Percentiles rank a stretch among this genome's conserved stretches.
Conservation (phyloP, 164 flowering plant genomes). For the Vitis rupestris region DNA sequence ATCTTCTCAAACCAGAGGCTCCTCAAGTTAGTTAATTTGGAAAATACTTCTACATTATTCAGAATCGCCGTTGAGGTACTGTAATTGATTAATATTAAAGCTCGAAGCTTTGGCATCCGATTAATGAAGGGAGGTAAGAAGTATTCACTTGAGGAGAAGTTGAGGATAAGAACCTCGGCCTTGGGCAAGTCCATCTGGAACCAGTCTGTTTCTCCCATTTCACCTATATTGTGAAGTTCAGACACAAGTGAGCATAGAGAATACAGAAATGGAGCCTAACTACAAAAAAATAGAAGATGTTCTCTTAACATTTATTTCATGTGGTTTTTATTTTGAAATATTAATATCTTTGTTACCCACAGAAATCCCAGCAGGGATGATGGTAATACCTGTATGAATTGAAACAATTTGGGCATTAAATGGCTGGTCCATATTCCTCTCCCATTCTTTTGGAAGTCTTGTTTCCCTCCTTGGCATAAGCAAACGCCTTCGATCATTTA, state of each 20-base stretch:
- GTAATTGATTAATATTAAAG: slow-evolving; percentile 52
- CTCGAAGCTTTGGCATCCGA: slow-evolving; percentile 65
- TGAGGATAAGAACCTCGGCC: slow-evolving; percentile 76
- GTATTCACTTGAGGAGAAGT: slow-evolving; percentile 53
- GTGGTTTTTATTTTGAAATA: too few relatives aligned
- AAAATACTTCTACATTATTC: slow-evolving; percentile 40
- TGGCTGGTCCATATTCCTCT: slow-evolving; percentile 48
- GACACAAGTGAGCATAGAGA: neutral
- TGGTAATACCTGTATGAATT: slow-evolving; percentile 59
- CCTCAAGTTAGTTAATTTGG: slow-evolving; percentile 41
- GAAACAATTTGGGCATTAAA: slow-evolving; percentile 72
- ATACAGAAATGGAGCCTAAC: too few relatives aligned
- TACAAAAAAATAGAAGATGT: too few relatives aligned
- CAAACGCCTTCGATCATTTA: slow-evolving; percentile 48
- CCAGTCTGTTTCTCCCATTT: slow-evolving; percentile 74
- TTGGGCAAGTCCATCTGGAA: slow-evolving; percentile 59
- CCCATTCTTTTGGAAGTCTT: slow-evolving; percentile 66
- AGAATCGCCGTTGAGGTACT: slow-evolving; percentile 37
- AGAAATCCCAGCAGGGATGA: neutral
- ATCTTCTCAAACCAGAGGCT: slow-evolving; percentile 86
- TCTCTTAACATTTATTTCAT: too few relatives aligned
- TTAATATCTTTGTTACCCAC: neutral
- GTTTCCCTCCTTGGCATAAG: slow-evolving; percentile 67
- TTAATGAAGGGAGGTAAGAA: slow-evolving; percentile 65
- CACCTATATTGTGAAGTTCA: slow-evolving; percentile 36